Evolutionary conservation across 1,284 basidiomycete genomes (phyloP).

Genomic region (Agroathelia rolfsii): DNA sequence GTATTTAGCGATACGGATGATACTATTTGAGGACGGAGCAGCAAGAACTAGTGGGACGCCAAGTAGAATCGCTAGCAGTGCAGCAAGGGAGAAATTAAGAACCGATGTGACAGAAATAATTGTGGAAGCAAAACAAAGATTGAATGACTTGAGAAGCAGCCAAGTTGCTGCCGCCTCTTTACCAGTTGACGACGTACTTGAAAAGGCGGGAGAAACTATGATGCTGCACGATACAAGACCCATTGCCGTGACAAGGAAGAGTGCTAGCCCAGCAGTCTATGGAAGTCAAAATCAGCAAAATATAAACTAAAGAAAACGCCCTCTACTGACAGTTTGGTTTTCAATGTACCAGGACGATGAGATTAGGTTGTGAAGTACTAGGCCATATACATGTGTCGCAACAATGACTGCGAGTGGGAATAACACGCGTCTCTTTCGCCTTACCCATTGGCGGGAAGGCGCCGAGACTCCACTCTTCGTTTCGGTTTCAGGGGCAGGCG

Average conservation of each 20-base stretch:
- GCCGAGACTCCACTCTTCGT: conserved; percentile 12
- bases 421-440: conserved; percentile 37
- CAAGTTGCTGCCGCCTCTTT: conserved; percentile 28
- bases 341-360: conserved; percentile 32
- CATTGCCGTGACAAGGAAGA: conserved; percentile 15
- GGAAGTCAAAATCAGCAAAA: conserved; percentile 9
- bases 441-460: conserved; percentile 25
- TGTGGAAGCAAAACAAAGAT: conserved; percentile 67
- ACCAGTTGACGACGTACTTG: conserved; percentile 13
- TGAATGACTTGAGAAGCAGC: conserved; percentile 56
- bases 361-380: conserved; percentile 33
- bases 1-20: conserved; percentile 28
- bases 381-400: conserved; percentile 43
- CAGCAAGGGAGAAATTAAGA: conserved; percentile 84
- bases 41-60: conserved; percentile 45
- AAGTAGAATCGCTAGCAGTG: conserved; percentile 51
- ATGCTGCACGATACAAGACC: no score
- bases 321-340: conserved; percentile 27
- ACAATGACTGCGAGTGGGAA: conserved; percentile 42
- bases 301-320: conserved; percentile 2
- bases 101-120: conserved; percentile 78
- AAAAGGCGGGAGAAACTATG: conserved; percentile 16
- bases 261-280: conserved; percentile 17
- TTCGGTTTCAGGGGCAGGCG: conserved; percentile 16
- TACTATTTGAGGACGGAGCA: conserved; percentile 26